Base-by-base conservation (phyloP, 805 yeast species). In the Candida sphagnicola region DNA sequence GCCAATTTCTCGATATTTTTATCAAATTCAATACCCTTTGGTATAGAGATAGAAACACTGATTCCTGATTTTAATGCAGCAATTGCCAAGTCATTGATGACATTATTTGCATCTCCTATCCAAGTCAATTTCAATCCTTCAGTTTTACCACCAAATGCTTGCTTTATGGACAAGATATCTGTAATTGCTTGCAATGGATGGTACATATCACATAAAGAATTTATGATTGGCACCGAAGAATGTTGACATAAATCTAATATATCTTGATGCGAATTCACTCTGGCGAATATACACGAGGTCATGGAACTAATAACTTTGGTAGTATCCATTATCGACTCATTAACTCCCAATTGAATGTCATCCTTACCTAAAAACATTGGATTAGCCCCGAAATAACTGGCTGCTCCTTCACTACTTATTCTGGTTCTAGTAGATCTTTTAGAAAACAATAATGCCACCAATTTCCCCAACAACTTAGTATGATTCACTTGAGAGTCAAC, bases 41-140 rank as follows among this genome's bases (percentile, higher is more conserved):
- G 98, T 8, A 93, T 78, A n/a, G 95, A 89, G 28, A 90, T 73
- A 0, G 91, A 61, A 11, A 90, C 93, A 42, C 77, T 72, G 41
- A 93, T 89, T 10, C 97, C 97, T 4, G 77, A 70, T 65, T 82
- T 88, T 48, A 88, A 73, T 18, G 93, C 78, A 6, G 96, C 98
- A 45, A 90, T 78, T 10, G 95, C 79, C 62, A 93, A 74, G 65
- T 93, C 99, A 60, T 93, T 91, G 44, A 93, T 82, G 23, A 93
- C 98, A 54, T 93, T 93, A 61, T 93, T 93, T 21, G 97, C 82
- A 60, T 91, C 99, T 43, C 99, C 99, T 14, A 93, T 80, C 99
- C 99, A 91, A 2, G 96, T 80, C 35, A 91, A 65, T 51, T 88
- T 90, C 47, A 89, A 72, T 4, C 78, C 80, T 46, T 77, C 59